Evolutionary conservation across 2,329 filamentous ascomycete species (phyloP), one percentile per base, ranked within the genome.

Genomic region (Magnaporthiopsis incrustans): DNA sequence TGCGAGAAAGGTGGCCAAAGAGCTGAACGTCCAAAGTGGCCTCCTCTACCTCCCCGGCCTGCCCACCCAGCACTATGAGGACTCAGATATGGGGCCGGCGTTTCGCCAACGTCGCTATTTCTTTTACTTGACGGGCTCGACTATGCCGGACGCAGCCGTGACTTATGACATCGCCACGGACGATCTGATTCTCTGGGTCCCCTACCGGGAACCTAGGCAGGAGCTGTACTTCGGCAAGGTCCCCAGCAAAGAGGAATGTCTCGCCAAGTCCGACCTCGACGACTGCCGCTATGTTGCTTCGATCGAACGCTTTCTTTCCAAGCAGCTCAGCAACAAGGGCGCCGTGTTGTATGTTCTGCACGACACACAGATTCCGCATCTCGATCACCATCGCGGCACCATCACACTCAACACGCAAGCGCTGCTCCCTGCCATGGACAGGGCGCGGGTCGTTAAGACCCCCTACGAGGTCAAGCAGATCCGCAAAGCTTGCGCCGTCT

Each of bases 401-500:
- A 66, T 79, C 5, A 69, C 70, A 33, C 75, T 87, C 67, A 80
- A 89, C 73, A 74, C 75, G 58, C 72, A 73, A 18, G 77, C 75
- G 12, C 80, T 97, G 12, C 83, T 83, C 67, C 82, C 82, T 1
- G 90, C 90, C 61, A 93, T 97, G 76, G 89, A 97, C 72, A 82
- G 86, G 64, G 88, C 89, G 27, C 89, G 94, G 38, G 89, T 94
- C 1, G 81, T 91, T 75, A 98, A 98, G 78, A 88, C 90, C 60
- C 82, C 84, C n/a, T 91, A 96, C 73, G 94, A 99, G 73, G 82
- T 98, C 63, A 86, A 85, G 4, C 84, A 95, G 68, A 89, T 98
- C 71, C 86, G 89, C 22, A 87, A 87, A 65, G 94, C 95, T 44
- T 95, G 93, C 72, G 84, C 82, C 57, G 86, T 98, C 68, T 92